Evolutionary conservation across 805 yeast genomes (phyloP).

Genomic region (Candida sanyiensis): DNA sequence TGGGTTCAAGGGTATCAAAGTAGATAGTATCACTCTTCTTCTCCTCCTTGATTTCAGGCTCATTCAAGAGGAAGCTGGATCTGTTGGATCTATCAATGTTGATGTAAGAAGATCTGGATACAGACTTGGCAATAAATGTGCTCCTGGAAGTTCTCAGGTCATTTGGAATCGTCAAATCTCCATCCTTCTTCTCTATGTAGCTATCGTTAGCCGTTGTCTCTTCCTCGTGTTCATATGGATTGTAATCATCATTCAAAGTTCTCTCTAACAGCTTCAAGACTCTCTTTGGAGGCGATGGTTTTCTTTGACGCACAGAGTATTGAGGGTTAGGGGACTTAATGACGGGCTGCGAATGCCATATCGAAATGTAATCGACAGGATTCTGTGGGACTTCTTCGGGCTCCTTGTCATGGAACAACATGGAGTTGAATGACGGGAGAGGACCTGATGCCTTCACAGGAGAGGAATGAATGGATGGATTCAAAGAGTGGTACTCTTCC

Average conservation of each 20-base stretch:
- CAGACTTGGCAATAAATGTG: conserved; percentile 22
- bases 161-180: conserved; percentile 7
- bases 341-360: conserved; percentile 29
- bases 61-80: conserved; percentile 1
- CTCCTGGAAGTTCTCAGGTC: conserved; percentile 8
- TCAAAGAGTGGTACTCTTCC: conserved; percentile 8
- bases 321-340: conserved; percentile 20
- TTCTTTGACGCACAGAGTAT: conserved; percentile 16
- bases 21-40: conserved; percentile 2
- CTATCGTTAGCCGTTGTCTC: conserved; percentile 4
- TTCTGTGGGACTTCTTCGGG: conserved; percentile 13
- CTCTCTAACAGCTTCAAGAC: conserved; percentile 20
- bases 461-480: conserved; percentile 8
- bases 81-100: conserved; percentile 12
- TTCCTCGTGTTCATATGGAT: conserved; percentile 13
- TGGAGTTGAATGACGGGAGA: conserved; percentile 21
- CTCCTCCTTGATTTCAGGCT: conserved; percentile 1
- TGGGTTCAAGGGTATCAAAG: conserved; percentile 3
- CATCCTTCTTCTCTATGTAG: conserved; percentile 7
- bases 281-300: conserved; percentile 19
- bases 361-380: conserved; percentile 23
- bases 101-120: conserved; percentile 21
- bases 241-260: conserved; percentile 11
- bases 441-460: conserved; percentile 6
- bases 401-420: conserved; percentile 22